Conservation (phyloP, 192 early-diverging fungal genomes). For the Entophlyctis luteolus region DNA sequence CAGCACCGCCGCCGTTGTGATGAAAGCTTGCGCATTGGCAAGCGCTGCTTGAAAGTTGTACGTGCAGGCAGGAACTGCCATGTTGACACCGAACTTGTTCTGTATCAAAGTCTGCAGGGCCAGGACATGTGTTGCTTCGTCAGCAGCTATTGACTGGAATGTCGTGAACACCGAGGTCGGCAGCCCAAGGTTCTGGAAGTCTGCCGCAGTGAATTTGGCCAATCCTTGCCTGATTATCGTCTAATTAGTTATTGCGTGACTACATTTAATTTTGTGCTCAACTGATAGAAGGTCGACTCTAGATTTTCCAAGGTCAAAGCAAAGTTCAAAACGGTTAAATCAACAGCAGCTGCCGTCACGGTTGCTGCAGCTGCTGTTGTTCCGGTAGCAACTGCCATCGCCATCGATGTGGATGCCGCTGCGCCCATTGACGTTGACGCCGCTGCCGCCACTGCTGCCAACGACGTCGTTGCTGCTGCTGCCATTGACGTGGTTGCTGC, state of each 20-base stretch:
- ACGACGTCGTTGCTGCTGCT: too few relatives aligned
- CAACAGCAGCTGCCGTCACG: too few relatives aligned
- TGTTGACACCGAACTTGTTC: slow-evolving; percentile 30
- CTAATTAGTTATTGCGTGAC: slow-evolving; percentile 9
- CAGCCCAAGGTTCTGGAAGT: slow-evolving; percentile 34
- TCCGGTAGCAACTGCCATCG: too few relatives aligned
- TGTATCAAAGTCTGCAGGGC: slow-evolving; percentile 26
- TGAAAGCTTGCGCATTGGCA: slow-evolving; percentile 35
- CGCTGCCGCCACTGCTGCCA: too few relatives aligned
- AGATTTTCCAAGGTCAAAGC: slow-evolving; percentile 41
- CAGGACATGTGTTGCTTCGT: slow-evolving; percentile 41
- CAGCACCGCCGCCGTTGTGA: slow-evolving; percentile 42
- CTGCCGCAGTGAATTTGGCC: slow-evolving; percentile 22
- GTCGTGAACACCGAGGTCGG: slow-evolving; percentile 24
- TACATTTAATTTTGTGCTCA: not conserved
- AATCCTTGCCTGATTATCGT: slow-evolving; percentile 28
- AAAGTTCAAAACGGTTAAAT: slow-evolving; percentile 46
- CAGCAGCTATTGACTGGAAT: slow-evolving; percentile 22
- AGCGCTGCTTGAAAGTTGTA: slow-evolving; percentile 41
- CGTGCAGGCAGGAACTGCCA: slow-evolving; percentile 29
- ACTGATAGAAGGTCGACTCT: slow-evolving; percentile 36
- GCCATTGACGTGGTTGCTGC: too few relatives aligned
- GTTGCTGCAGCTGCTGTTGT: too few relatives aligned
- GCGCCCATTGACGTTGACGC: too few relatives aligned
- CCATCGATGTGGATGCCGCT: too few relatives aligned